Percentiles rank a stretch among this genome's conserved stretches.
phyloP scores from a whole-genome alignment of 805 yeast genomes.

The Lipomyces yamadae region DNA sequence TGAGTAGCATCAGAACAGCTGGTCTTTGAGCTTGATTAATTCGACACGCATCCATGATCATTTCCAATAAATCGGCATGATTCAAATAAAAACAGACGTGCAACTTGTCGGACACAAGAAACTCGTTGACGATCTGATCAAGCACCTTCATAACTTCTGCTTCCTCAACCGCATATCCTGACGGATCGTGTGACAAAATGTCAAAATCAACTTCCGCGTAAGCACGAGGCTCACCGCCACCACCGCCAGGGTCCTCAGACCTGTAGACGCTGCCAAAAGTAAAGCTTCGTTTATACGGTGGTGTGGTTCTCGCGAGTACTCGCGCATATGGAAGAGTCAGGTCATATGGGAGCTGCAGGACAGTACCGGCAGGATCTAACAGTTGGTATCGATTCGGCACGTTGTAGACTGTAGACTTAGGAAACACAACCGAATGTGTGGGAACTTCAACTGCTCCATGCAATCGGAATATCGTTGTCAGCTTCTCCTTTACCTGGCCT shows the following conservation, averaged over 20 bases:
- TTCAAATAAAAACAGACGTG: slow-evolving; percentile 68
- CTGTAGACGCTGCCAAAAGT: slow-evolving; percentile 84
- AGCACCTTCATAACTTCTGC: slow-evolving; percentile 87
- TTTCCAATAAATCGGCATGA: slow-evolving; percentile 71
- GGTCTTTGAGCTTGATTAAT: slow-evolving; percentile 73
- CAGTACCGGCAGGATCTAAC: slow-evolving; percentile 83
- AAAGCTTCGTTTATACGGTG: slow-evolving; percentile 62
- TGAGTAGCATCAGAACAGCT: slow-evolving; percentile 70
- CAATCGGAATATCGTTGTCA: slow-evolving; percentile 65
- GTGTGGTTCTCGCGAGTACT: slow-evolving; percentile 67
- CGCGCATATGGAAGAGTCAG: slow-evolving; percentile 89
- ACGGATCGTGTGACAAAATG: slow-evolving; percentile 58
- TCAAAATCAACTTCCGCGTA: slow-evolving; percentile 89
- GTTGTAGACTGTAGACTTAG: slow-evolving; percentile 73
- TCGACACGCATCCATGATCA: slow-evolving; percentile 77
- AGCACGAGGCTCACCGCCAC: slow-evolving; percentile 55
- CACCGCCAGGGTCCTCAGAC: slow-evolving; percentile 33
- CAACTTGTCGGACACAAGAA: slow-evolving; percentile 56
- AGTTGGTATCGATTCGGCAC: slow-evolving; percentile 64
- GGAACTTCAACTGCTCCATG: slow-evolving; percentile 90
- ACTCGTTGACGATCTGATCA: slow-evolving; percentile 76
- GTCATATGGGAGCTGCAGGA: slow-evolving; percentile 87
- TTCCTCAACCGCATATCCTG: slow-evolving; percentile 65
- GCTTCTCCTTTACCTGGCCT: slow-evolving; percentile 61
- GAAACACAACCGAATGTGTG: slow-evolving; percentile 71